phyloP scores from a whole-genome alignment of 1,139 yeast species.

The Candida gigantensis region DNA sequence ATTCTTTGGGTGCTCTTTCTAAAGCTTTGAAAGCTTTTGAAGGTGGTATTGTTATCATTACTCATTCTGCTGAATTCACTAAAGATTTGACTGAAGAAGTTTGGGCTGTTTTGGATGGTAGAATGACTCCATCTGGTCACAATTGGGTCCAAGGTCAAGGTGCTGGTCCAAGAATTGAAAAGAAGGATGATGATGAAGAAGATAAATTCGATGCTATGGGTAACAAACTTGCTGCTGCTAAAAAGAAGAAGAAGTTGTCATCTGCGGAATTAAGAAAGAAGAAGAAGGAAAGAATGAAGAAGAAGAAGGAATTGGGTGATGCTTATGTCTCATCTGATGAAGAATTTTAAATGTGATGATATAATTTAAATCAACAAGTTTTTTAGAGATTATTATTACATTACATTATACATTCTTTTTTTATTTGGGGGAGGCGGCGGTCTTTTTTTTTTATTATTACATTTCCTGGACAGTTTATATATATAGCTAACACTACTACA shows the following conservation, averaged over 20 bases:
- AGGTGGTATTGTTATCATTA: slow-evolving; percentile 99
- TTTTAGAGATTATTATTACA: too few species aligned
- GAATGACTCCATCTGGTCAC: slow-evolving; percentile 99
- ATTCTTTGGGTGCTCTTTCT: slow-evolving; percentile 98
- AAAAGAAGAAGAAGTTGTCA: slow-evolving; percentile 97
- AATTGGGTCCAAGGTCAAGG: slow-evolving; percentile 99
- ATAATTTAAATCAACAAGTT: too few species aligned
- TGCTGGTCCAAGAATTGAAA: slow-evolving; percentile 95
- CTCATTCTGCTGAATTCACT: slow-evolving; percentile 99
- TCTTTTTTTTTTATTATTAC: too few species aligned
- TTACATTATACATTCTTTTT: too few species aligned
- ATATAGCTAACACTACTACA: too few species aligned
- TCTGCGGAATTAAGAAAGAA: slow-evolving; percentile 99
- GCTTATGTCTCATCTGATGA: slow-evolving; percentile 97
- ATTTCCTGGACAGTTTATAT: too few species aligned
- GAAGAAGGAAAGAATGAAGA: slow-evolving; percentile 99
- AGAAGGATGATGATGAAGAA: slow-evolving; percentile 96
- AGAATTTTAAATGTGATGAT: slow-evolving; percentile 45
- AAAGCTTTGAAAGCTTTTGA: slow-evolving; percentile 98
- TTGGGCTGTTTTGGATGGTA: slow-evolving; percentile 98
- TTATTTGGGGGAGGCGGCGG: too few species aligned
- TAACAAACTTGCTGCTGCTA: slow-evolving; percentile 95
- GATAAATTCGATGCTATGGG: slow-evolving; percentile 99
- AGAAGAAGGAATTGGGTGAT: slow-evolving; percentile 99
- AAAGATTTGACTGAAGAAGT: slow-evolving; percentile 98